Conservation (phyloP, 768 basidiomycete species). For the Tricholoma hemisulphureum region DNA sequence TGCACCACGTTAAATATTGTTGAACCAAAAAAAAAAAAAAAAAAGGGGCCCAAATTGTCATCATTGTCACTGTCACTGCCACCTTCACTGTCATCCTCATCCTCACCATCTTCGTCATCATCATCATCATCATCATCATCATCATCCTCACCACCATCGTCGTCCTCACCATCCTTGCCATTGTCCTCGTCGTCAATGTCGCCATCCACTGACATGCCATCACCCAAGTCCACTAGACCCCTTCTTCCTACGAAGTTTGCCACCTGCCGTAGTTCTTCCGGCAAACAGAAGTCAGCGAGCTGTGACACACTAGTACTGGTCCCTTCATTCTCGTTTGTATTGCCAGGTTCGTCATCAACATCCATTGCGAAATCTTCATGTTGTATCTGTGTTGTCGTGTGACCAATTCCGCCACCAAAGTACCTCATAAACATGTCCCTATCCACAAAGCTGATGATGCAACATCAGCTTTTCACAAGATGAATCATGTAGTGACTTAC, state of each 20-base stretch:
- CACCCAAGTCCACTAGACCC: not conserved
- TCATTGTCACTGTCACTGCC: too few relatives aligned
- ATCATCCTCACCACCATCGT: not conserved
- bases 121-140: too few relatives aligned
- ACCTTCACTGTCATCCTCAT: too few relatives aligned
- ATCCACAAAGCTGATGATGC: not conserved
- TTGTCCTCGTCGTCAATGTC: not conserved
- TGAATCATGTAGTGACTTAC: conserved; percentile 12
- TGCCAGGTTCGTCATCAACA: not conserved
- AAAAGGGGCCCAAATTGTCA: too few relatives aligned
- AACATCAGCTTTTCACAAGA: not conserved
- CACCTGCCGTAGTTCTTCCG: not conserved
- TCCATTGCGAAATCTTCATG: not conserved
- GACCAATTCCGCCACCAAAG: not conserved
- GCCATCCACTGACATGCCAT: not conserved
- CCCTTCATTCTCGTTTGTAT: not conserved
- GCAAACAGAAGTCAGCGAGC: not conserved
- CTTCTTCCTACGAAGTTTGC: not conserved
- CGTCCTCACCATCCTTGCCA: not conserved
- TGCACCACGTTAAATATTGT: too few relatives aligned
- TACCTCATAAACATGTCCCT: not conserved
- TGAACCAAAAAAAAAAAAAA: too few relatives aligned
- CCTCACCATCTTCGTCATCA: too few relatives aligned
- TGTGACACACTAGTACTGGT: not conserved
- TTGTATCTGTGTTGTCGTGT: not conserved